Conservation (phyloP, 768 basidiomycete species). For the Russula virescens region DNA sequence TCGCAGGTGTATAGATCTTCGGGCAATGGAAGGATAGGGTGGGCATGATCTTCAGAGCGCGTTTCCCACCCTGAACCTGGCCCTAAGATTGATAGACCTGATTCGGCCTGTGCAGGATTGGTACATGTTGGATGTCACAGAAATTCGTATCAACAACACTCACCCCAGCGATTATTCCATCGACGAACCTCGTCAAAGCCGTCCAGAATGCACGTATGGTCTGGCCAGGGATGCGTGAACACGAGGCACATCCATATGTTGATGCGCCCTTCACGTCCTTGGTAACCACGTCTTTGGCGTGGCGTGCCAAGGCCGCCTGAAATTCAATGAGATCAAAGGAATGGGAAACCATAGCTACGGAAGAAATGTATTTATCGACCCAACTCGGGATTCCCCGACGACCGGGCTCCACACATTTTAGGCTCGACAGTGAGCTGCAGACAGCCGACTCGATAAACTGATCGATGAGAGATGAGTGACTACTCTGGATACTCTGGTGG, state of each 20-base stretch:
- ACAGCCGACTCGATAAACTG: background rate
- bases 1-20: background rate
- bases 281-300: background rate
- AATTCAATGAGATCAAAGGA: background rate
- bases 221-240: background rate
- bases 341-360: background rate
- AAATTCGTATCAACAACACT: background rate
- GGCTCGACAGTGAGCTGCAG: background rate
- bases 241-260: background rate
- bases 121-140: background rate
- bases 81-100: background rate
- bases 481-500: constrained; percentile 15
- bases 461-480: background rate
- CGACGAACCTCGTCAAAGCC: background rate
- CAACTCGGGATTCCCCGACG: background rate
- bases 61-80: background rate
- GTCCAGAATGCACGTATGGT: background rate
- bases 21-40: background rate
- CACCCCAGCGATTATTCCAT: background rate
- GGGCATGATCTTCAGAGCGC: too few relatives aligned
- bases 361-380: background rate
- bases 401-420: background rate
- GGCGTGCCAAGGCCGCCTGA: background rate
- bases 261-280: too few relatives aligned
- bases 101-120: background rate